These are phyloP conservation scores for Penicillium subrubescens DNA, from an alignment of 495 filamentous ascomycete genomes.

Conservation along the genomic window DNA sequence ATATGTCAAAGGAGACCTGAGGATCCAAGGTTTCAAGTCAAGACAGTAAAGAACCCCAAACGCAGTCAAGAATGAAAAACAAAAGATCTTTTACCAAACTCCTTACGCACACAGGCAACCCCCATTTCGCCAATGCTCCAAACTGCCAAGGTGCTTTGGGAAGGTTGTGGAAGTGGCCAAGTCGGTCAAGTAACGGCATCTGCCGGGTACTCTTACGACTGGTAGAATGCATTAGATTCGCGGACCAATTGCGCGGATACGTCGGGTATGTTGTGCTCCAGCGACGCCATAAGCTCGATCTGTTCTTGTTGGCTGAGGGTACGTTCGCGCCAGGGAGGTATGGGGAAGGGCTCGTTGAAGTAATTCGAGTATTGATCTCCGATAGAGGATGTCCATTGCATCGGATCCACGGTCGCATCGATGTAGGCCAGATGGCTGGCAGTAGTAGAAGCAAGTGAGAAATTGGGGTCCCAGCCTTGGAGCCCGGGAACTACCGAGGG, in stretches of 20 bases:
- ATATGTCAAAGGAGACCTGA: conserved; percentile 14
- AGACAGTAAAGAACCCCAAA: conserved; percentile 6
- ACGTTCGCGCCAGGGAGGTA: conserved; percentile 54
- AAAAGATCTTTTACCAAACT: not conserved
- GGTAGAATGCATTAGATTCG: conserved; percentile 64
- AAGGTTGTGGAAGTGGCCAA: not conserved
- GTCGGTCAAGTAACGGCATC: not conserved
- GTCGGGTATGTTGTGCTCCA: conserved; percentile 63
- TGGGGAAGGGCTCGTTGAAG: conserved; percentile 46
- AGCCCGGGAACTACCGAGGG: conserved; percentile 48
- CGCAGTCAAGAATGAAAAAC: not conserved
- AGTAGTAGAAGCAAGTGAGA: conserved; percentile 45
- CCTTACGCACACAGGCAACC: not conserved
- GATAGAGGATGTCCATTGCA: conserved; percentile 45
- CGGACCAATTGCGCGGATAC: conserved; percentile 51
- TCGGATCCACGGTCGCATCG: conserved; percentile 40
- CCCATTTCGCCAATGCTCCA: conserved; percentile 4
- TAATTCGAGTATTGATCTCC: conserved; percentile 55
- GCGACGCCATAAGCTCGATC: conserved; percentile 65
- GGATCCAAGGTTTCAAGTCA: conserved; percentile 9
- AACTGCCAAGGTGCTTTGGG: not conserved
- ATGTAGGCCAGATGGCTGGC: conserved; percentile 44
- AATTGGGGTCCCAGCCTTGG: conserved; percentile 52
- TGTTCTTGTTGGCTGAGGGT: conserved; percentile 73
- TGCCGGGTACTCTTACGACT: conserved; percentile 29